Conservation (phyloP, 1,284 basidiomycete species). For the Boletus semigastroideus region DNA sequence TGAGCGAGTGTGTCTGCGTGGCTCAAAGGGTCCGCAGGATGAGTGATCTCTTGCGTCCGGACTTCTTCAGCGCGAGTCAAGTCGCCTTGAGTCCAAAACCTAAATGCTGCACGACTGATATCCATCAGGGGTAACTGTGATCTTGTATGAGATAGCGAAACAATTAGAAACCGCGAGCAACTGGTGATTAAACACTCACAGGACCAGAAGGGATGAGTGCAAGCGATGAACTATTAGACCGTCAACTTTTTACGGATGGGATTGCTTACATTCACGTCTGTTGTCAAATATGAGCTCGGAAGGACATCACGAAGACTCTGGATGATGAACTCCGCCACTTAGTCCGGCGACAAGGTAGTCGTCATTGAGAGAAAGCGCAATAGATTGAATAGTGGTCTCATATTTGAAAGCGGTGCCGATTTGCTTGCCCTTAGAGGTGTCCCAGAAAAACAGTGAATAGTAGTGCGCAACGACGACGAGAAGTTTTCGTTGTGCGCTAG, state of each 20-base stretch:
- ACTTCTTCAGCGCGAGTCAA: not conserved
- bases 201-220: too few species aligned
- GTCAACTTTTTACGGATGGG: too few species aligned
- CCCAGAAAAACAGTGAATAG: too few species aligned
- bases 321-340: too few species aligned
- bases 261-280: conserved; percentile 1
- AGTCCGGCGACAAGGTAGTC: too few species aligned
- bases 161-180: not conserved
- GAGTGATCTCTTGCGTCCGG: not conserved
- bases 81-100: not conserved
- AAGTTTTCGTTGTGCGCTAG: too few species aligned
- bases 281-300: not conserved
- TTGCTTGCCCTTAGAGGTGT: too few species aligned
- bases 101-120: not conserved
- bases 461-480: too few species aligned
- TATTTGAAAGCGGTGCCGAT: too few species aligned
- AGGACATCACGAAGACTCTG: not conserved
- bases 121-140: not conserved
- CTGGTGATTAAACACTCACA: too few species aligned
- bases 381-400: too few species aligned
- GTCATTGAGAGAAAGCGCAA: not conserved
- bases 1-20: not conserved
- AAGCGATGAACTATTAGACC: not conserved
- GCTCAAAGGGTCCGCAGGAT: not conserved
- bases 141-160: not conserved